Evolutionary conservation across 2,329 filamentous ascomycete species (phyloP), one percentile per base, ranked within the genome.

Genomic region (Bipolaris oryzae): DNA sequence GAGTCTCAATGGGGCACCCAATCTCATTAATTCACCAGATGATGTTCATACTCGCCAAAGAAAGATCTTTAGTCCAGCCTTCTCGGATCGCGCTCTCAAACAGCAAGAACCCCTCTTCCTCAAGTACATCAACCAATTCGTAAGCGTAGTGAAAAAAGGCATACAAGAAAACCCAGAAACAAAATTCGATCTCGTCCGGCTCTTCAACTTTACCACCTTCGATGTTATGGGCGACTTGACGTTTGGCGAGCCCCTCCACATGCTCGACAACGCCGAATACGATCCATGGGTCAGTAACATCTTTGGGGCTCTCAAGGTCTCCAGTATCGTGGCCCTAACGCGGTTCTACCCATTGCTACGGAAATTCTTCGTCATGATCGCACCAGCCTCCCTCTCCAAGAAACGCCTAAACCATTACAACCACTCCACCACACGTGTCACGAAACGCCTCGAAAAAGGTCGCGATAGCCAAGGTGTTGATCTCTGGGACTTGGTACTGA

Each of bases 31-130:
- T n/a, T 60, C 74, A 5, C 63, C 68, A 25, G 72, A 78, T 34
- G 67, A 63, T 15, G 64, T 70, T 21, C 78, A 81, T 57, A 58
- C 65, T 10, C 73, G 77, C 3, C 68, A 72, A 54, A 73, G 79
- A 18, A 72, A 75, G 15, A 65, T 79, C 9, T 76, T 80, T 25
- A 71, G 69, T 2, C 68, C 78, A 41, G 76, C 77, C 1, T 80
- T 81, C 60, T 78, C 76, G 1, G 74, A 79, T 43, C 72, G 73
- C 23, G 76, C 77, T 1, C 61, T 81, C 21, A 75, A 74, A 42
- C 67, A 74, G 44, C 78, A 80, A 60, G 75, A 78, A 53, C 69
- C 74, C 2, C 66, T 79, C 47, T 68, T 83, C 54, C 58, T 75
- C 44, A 64, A 65, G 5, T 80, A 81, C 55, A 71, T 76, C 10